Evolutionary conservation across 768 basidiomycete genomes (phyloP).

Genomic region (Boletus bicolor): DNA sequence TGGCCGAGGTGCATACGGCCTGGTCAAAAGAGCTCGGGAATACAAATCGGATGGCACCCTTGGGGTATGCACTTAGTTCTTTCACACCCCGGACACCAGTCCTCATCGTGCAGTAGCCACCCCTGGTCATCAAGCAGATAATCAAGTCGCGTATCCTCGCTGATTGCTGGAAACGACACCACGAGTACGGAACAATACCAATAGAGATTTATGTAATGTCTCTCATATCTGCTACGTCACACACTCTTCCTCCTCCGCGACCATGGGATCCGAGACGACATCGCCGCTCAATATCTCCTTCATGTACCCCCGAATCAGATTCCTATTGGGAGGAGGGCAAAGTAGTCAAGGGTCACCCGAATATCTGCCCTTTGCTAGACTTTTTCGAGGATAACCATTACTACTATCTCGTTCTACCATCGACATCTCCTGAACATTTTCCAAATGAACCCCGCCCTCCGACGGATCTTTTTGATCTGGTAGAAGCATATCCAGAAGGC

Average conservation of each 20-base stretch:
- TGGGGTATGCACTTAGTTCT: conserved; percentile 60
- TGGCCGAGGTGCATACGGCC: conserved; percentile 91
- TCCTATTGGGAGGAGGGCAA: conserved; percentile 67
- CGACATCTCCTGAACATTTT: conserved; percentile 56
- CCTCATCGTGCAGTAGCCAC: conserved; percentile 50
- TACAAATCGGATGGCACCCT: conserved; percentile 67
- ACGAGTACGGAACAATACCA: conserved; percentile 91
- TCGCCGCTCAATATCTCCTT: conserved; percentile 20
- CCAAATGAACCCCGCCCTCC: conserved; percentile 54
- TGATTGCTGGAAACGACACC: conserved; percentile 99
- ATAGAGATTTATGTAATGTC: conserved; percentile 98
- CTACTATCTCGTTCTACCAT: conserved; percentile 91
- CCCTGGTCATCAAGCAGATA: conserved; percentile 94
- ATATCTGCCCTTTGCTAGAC: conserved; percentile 90
- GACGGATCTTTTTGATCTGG: conserved; percentile 92
- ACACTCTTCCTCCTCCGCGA: conserved; percentile 71
- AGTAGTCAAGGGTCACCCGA: conserved; percentile 84
- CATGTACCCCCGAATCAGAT: conserved; percentile 7
- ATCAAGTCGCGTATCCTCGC: conserved; percentile 98
- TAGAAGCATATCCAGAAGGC: conserved; percentile 85
- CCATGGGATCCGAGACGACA: conserved; percentile 79
- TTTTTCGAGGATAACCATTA: conserved; percentile 97
- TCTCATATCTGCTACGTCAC: conserved; percentile 76
- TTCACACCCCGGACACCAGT: background rate
- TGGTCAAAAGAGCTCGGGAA: conserved; percentile 88